Conservation (phyloP, 179 eudicot genomes). For the Heliamphora pulchella region DNA sequence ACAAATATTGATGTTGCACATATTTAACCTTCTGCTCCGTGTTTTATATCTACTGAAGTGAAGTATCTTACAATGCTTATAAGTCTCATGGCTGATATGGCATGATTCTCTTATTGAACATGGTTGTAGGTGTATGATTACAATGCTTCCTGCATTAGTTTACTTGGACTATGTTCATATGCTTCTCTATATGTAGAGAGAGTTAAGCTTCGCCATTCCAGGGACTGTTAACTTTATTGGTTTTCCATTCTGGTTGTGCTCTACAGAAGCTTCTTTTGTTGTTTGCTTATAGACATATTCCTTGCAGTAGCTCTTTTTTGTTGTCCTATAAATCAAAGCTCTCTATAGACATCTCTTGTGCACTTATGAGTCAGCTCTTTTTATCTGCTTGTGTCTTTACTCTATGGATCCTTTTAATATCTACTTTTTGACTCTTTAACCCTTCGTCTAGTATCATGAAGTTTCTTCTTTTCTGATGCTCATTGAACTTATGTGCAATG, state of each 20-base stretch:
- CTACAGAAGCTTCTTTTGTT: background rate
- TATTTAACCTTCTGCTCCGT: background rate
- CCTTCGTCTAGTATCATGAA: slow-evolving; percentile 3
- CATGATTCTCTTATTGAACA: slow-evolving; percentile 7
- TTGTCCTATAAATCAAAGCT: too few species aligned
- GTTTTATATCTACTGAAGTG: background rate
- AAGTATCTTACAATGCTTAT: background rate
- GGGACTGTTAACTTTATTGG: background rate
- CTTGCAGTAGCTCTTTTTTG: too few species aligned
- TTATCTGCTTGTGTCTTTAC: background rate
- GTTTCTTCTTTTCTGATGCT: slow-evolving; percentile 1
- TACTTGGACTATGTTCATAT: background rate
- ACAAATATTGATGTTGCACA: background rate
- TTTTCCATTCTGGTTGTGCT: background rate
- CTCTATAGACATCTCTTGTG: too few species aligned
- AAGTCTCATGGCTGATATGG: background rate
- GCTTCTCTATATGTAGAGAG: background rate
- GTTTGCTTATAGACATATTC: too few species aligned
- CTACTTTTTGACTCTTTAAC: background rate
- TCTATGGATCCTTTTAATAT: background rate
- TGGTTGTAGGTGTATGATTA: background rate
- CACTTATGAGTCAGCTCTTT: background rate
- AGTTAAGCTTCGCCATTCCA: background rate
- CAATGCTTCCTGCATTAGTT: background rate
- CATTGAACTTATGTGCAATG: background rate